Base-by-base conservation (phyloP, 179 eudicot species). In the Spergularia azorica region DNA sequence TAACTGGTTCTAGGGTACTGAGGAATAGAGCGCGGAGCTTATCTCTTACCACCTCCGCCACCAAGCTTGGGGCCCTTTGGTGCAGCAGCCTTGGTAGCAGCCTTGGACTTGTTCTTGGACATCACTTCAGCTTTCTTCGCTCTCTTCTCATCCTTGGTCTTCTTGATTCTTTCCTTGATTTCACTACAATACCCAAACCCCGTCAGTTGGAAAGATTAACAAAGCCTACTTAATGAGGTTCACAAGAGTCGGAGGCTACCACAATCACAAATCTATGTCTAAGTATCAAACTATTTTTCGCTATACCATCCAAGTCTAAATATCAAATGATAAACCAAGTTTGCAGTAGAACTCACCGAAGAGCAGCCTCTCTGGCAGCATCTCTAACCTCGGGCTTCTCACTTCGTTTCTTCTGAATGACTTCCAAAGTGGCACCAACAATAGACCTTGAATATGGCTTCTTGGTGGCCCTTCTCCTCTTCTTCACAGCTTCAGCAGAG, bases 401-500 rank as follows among this genome's bases (percentile, higher is more conserved):
- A 59, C 76, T 56, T 82, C 94, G 88, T 77, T 80, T 90, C 89
- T 91, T 90, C 87, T 91, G 94, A 17, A 91, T 91, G 46, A 90
- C 96, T 76, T 91, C 96, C 83, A 91, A 80, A 72, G 96, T 91
- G 38, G 89, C 96, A 58, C 96, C 96, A 65, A 91, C 96, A 79
- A 91, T 91, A 36, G 96, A 91, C 83, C 96, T 88, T 38, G 94
- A 91, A 80, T 91, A 90, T 20, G 92, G 94, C 83, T 91, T 91
- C 87, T 91, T 91, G 74, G 96, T 84, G 69, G 91, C 77, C 11
- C 94, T 84, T 41, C 94, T 89, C 87, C 97, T 91, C 91, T 88
- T 91, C 83, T 86, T 90, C 63, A 88, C 94, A 61, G 92, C 87
- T 71, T 90, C 97, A 76, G 86, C 86, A n/a, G 91, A 88, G 68